These are phyloP conservation scores for Acidomyces sp. DNA, from an alignment of 495 filamentous ascomycete genomes.

Conservation along the genomic window DNA sequence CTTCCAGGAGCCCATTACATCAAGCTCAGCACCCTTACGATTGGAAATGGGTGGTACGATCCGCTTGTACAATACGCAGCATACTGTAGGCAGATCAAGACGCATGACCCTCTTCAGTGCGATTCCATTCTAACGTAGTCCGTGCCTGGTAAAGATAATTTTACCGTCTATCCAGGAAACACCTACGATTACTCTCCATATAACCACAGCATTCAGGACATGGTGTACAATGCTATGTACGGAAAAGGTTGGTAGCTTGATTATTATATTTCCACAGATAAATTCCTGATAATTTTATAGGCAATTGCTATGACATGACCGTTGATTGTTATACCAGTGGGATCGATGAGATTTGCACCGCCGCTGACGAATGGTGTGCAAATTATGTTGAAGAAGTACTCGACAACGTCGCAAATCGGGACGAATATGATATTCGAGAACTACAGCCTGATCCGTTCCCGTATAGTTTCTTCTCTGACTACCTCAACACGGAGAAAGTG, in stretches of 20 bases:
- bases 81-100: conserved; percentile 33
- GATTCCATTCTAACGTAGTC: conserved; percentile 15
- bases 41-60: conserved; percentile 48
- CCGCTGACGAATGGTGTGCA: conserved; percentile 42
- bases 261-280: too few relatives aligned
- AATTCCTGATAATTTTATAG: too few relatives aligned
- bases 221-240: conserved; percentile 49
- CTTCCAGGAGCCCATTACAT: conserved; percentile 34
- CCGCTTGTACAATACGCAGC: conserved; percentile 48
- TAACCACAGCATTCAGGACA: conserved; percentile 19
- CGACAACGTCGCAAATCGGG: conserved; percentile 38
- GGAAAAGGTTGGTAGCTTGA: too few relatives aligned
- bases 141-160: too few relatives aligned
- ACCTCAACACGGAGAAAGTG: conserved; percentile 43
- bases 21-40: conserved; percentile 42
- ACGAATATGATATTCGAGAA: conserved; percentile 51
- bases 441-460: conserved; percentile 48
- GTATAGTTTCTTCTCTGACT: conserved; percentile 43
- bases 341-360: conserved; percentile 36
- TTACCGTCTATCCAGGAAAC: conserved; percentile 34
- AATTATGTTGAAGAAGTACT: conserved; percentile 40
- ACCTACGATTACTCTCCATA: conserved; percentile 41
- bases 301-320: conserved; percentile 50
- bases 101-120: background rate
- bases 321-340: conserved; percentile 36